Base-by-base conservation (phyloP, 257 asterid genomes). In the Plectranthus barbatus region DNA sequence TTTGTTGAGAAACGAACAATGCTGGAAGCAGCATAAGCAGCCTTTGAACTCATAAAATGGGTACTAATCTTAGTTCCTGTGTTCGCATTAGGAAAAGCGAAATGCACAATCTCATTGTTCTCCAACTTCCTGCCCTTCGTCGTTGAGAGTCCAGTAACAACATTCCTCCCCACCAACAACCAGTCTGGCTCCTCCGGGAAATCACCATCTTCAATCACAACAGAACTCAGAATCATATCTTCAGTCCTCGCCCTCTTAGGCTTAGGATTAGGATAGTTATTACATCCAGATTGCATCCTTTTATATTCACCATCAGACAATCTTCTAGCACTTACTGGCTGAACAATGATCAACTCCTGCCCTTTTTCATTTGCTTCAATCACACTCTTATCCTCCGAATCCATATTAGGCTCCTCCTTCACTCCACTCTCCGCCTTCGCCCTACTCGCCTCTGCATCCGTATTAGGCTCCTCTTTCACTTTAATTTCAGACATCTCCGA, bases 1-100 rank as follows among this genome's bases (percentile, higher is more conserved):
- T 81, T 86, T 26, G 97, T 90, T 0, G 94, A 90, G 77, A 90
- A 90, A 26, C 97, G 91, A 48, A 86, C 90, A 40, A 86, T 89
- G 47, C 74, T 79, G 5, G 88, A 77, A 9, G 74, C 76, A 20
- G 80, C 82, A 19, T 64, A 20, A 45, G 77, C 72, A 74, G 84
- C 81, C 76, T 74, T 84, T 5, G 87, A 57, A 56, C 83, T 82
- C 50, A 56, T 49, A 64, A 64, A 76, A 4, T 58, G 74, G 3
- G 83, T 31, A 47, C 46, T 77, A 15, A 56, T 52, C 70, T 42
- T 81, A 34, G 36, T 60, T 60, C 72, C 62, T 10, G 17, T 15
- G 13, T 21, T 68, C n/a, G 49, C 39, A 24, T 34, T 47, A 1
- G 97, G 97, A 62, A 90, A 87, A 64, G 76, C 52, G 69, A 90